Percentiles rank a stretch among this genome's conserved stretches.
Evolutionary conservation across 2,329 filamentous ascomycete genomes (phyloP).

Genomic region (Pseudogymnoascus sp.): DNA sequence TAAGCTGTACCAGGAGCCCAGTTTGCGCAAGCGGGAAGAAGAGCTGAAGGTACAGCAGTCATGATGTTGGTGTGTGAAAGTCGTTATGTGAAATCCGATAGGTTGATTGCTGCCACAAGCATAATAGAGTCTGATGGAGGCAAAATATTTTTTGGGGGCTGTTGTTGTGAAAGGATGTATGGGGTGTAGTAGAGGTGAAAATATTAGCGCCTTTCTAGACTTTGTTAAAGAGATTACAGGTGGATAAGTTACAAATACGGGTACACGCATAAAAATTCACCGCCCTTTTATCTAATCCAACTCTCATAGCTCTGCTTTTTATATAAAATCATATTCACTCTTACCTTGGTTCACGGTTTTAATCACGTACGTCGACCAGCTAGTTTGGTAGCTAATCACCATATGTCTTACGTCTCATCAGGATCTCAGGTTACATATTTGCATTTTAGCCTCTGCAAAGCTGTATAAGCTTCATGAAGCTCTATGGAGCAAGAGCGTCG

Average conservation of each 20-base stretch:
- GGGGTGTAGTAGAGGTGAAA: background rate
- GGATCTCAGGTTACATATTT: background rate
- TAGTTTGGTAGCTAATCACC: background rate
- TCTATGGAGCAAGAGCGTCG: background rate
- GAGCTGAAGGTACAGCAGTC: slow-evolving; percentile 5
- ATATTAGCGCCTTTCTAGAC: background rate
- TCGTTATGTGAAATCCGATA: background rate
- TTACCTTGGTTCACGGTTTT: background rate
- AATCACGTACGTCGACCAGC: background rate
- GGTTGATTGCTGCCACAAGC: background rate
- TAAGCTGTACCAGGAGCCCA: slow-evolving; percentile 3
- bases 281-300: background rate
- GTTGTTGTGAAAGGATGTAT: background rate
- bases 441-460: background rate
- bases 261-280: background rate
- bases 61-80: background rate
- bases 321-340: background rate
- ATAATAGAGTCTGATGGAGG: background rate
- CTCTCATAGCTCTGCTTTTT: background rate
- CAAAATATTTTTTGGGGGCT: background rate
- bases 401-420: background rate
- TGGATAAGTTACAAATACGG: background rate
- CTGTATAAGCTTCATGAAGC: background rate
- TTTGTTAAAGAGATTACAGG: background rate
- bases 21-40: slow-evolving; percentile 10